Percentiles rank a stretch among this genome's conserved stretches.
phyloP scores from a whole-genome alignment of 108 stramenopile genomes.

The Fistulifera pelliculosa region DNA sequence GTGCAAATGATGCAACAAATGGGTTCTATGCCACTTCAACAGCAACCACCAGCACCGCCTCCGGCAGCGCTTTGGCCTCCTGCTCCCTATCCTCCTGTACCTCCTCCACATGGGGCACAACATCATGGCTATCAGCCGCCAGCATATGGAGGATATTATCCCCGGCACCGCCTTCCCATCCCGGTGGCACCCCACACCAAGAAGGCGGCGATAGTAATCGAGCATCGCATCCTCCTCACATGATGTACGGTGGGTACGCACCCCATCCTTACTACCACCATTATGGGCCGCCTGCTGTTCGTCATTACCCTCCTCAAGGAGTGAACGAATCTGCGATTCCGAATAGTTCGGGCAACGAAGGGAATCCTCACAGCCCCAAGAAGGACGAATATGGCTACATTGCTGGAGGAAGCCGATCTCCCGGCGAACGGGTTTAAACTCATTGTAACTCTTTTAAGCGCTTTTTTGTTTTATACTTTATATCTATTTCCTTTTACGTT shows the following conservation, averaged over 20 bases:
- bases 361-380: too few relatives aligned
- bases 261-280: constrained; percentile 42
- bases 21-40: constrained; percentile 40
- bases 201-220: constrained; percentile 6
- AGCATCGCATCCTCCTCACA: constrained; percentile 18
- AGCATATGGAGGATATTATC: constrained; percentile 12
- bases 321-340: too few relatives aligned
- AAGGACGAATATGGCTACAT: background rate
- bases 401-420: background rate
- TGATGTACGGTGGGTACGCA: constrained; percentile 43
- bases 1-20: constrained; percentile 55
- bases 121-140: constrained; percentile 21
- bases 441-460: background rate
- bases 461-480: background rate
- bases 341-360: too few relatives aligned
- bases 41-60: constrained; percentile 19
- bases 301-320: background rate
- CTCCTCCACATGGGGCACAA: constrained; percentile 12
- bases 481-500: constrained; percentile 21
- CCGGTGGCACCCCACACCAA: constrained; percentile 9
- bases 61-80: constrained; percentile 18
- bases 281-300: constrained; percentile 19
- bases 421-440: background rate
- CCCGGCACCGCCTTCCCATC: constrained; percentile 25
- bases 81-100: constrained; percentile 14